Base-by-base conservation (phyloP, 2,329 filamentous ascomycete genomes). In the Exophiala oligosperma region DNA sequence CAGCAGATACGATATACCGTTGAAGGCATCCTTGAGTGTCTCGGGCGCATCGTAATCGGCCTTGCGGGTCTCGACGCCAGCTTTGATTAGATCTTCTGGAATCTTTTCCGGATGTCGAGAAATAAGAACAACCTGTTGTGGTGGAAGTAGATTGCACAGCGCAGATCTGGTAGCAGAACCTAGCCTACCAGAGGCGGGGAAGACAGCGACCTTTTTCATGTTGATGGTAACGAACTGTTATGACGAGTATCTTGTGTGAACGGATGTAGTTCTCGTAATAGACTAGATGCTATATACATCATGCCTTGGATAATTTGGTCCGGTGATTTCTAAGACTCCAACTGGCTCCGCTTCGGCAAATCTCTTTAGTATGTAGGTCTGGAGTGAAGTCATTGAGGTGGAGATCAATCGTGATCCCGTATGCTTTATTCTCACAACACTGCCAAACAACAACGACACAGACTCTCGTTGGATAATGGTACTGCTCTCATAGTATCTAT, bases 1-100 rank as follows among this genome's bases (percentile, higher is more conserved):
- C 67, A 85, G 80, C 47, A 85, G 68, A 29, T 74, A 71, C 14
- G 81, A 76, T 12, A 83, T 72, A 9, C 76, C 79, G 1, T 72
- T 60, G 52, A 85, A 82, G 1, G 75, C 81, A 1, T 69, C 61
- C 40, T 76, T 69, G 24, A 84, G 70, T 2, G 77, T 75, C 1
- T 70, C 64, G 0, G 74, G 70, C 17, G 74, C 70, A 49, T 83
- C 79, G 65, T 81, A 85, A 59, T 78, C 75, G 3, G 80, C 46
- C n/a, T 28, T 48, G 26, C 46, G 46, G 12, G 28, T 26, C 28
- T 48, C 46, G 46, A 48, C 12, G 9, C 46, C 46, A 7, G 24
- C 23, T 26, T 48, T 48, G 46, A 48, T 26, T n/a, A 48, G 12
- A 29, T 48, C 46, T 29, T 48, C 23, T 32, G 46, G 26, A 3